Base-by-base conservation (phyloP, 148 eudicot genomes). In the Spergularia marina region DNA sequence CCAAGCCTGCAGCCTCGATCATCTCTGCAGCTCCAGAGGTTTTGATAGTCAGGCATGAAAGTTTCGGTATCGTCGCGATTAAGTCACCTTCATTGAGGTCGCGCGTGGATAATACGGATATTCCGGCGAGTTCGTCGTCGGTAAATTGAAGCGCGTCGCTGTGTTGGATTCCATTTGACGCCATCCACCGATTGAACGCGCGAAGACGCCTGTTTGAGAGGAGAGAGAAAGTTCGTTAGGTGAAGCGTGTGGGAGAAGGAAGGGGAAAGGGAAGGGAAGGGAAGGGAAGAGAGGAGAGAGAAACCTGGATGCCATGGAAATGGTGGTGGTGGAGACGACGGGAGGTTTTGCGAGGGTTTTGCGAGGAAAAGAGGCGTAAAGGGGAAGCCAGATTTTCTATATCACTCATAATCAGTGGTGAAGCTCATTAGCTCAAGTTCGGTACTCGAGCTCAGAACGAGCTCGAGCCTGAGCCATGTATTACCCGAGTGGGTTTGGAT, bases 141-240 rank as follows among this genome's bases (percentile, higher is more conserved):
- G 83, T 58, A 52, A 91, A 82, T 21, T 79, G 76, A 12, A 91
- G 82, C 2, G 98, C 89, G 65, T 94, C 87, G 75, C 87, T 87
- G 82, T 76, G 84, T 2, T 90, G 76, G 44, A 94, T 83, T 69
- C 53, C 68, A 57, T 87, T 84, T 13, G 76, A 40, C 0, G 66
- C 68, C 96, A 94, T 94, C 98, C 97, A 94, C 23, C 96, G 83
- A 75, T 86, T 90, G 90, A 94, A 94, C 6, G 82, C 91, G 67
- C 96, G 82, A 81, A 94, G 53, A 52, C 83, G 86, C 81, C 98
- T 84, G 78, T 40, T 12, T 44, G 36, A 23, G 59, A 62, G 23
- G 55, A 49, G 69, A 63, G 77, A 53, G 71, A 75, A 17, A 62
- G 61, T 16, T 53, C 0, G 44, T 23, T 7, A 9, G 60, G 0